These are phyloP conservation scores for Claviceps humidiphila DNA, from an alignment of 2,329 filamentous ascomycete species.

Conservation along the genomic window DNA sequence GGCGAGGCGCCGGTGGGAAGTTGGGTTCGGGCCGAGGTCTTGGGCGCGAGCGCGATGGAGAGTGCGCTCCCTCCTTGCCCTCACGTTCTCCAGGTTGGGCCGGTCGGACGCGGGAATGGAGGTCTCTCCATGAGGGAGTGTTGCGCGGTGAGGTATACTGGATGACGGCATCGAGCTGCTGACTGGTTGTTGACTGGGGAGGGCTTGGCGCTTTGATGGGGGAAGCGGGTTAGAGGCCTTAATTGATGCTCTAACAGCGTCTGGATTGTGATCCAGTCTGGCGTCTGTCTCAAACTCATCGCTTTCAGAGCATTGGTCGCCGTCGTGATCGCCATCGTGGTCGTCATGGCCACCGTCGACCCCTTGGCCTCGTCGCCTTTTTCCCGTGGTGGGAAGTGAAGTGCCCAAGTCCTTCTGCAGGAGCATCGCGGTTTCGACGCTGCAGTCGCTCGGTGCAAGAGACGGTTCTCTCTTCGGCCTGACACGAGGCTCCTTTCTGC, in stretches of 20 bases:
- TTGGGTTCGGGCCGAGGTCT: too few species aligned
- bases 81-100: background rate
- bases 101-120: background rate
- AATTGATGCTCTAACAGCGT: conserved; percentile 11
- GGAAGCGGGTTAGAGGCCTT: conserved; percentile 2
- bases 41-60: background rate
- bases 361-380: background rate
- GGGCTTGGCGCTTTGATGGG: background rate
- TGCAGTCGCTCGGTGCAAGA: background rate
- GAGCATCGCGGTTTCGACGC: background rate
- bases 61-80: background rate
- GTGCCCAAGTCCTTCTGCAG: background rate
- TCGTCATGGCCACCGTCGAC: conserved; percentile 2
- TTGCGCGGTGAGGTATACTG: conserved; percentile 7
- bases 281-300: conserved; percentile 17
- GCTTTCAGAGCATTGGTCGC: too few species aligned
- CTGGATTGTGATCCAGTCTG: conserved; percentile 10
- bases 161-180: conserved; percentile 8
- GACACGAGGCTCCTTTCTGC: background rate
- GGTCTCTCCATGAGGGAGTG: background rate
- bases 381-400: background rate
- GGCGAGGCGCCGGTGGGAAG: background rate
- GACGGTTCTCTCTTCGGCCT: background rate
- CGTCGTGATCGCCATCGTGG: conserved; percentile 9
- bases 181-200: conserved; percentile 4